A percentile compares a stretch with the other conserved stretches of the same genome.
Evolutionary conservation across 73 alveolate species (phyloP).

Genomic region (Uronychia setigera): DNA sequence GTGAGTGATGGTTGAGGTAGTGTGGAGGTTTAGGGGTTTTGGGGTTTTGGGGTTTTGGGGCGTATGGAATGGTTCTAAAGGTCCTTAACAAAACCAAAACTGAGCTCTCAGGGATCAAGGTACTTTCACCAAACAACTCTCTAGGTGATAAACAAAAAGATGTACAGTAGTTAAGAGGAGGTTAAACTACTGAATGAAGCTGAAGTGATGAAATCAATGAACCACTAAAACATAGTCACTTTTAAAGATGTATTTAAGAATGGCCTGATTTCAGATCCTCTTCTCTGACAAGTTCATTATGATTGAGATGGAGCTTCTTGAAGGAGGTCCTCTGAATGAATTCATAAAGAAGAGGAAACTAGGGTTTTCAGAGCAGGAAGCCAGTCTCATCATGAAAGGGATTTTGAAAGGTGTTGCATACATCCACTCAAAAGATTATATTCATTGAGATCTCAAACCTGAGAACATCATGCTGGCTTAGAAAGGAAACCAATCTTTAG

Average conservation of each 20-base stretch:
- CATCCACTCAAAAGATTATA: constrained; percentile 78
- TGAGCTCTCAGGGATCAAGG: not conserved
- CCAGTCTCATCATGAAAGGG: constrained; percentile 27
- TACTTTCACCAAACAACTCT: not conserved
- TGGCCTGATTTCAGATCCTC: constrained; percentile 37
- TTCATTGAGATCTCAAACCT: constrained; percentile 90
- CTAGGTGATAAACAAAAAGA: not conserved
- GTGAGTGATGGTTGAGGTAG: no score
- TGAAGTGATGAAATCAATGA: constrained; percentile 38
- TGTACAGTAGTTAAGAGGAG: not conserved
- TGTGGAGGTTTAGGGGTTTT: no score
- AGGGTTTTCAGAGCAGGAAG: constrained; percentile 31
- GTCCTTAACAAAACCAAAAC: not conserved
- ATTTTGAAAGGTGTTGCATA: constrained; percentile 79
- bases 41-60: not conserved
- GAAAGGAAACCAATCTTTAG: constrained; percentile 5
- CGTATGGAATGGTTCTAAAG: not conserved
- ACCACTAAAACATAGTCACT: constrained; percentile 92
- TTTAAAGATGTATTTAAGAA: constrained; percentile 74
- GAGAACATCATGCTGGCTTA: constrained; percentile 88
- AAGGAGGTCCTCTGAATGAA: constrained; percentile 76
- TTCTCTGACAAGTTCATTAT: constrained; percentile 74
- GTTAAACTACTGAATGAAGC: constrained; percentile 32
- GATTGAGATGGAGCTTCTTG: constrained; percentile 85
- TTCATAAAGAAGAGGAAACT: constrained; percentile 18